Percentiles rank a stretch among this genome's conserved stretches.
These are phyloP conservation scores for Canariomyces notabilis DNA, from an alignment of 2,329 filamentous ascomycete species.

Conservation along the genomic window DNA sequence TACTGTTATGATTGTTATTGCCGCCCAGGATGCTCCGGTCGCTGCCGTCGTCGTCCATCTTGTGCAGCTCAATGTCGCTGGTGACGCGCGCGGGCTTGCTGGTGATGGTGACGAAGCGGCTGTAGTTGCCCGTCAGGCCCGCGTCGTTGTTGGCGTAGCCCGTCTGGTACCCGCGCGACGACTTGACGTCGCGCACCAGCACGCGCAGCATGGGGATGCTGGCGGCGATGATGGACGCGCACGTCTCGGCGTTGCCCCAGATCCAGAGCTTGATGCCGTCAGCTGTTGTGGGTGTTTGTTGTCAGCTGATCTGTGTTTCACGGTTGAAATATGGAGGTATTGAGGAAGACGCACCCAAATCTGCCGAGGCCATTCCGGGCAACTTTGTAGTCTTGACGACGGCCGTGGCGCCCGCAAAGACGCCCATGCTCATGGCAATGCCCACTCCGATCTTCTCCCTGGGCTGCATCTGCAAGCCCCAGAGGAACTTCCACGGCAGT, in stretches of 20 bases:
- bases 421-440: conserved; percentile 31
- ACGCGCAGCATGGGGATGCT: conserved; percentile 16
- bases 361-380: conserved; percentile 8
- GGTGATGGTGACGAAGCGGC: conserved; percentile 11
- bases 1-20: too few relatives aligned
- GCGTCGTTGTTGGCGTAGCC: conserved; percentile 11
- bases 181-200: conserved; percentile 11
- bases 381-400: conserved; percentile 16
- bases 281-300: conserved; percentile 3
- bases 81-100: not conserved
- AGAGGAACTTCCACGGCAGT: conserved; percentile 29
- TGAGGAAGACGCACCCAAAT: conserved; percentile 12
- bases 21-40: conserved; percentile 10
- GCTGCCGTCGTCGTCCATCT: conserved; percentile 11
- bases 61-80: conserved; percentile 9
- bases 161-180: conserved; percentile 3
- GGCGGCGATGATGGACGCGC: conserved; percentile 11
- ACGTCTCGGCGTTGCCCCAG: conserved; percentile 10
- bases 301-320: not conserved
- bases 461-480: conserved; percentile 28
- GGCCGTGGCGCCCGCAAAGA: conserved; percentile 19
- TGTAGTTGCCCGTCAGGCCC: conserved; percentile 3
- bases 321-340: not conserved
- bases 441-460: conserved; percentile 30
- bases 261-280: conserved; percentile 9